Evolutionary conservation across 305 asterid genomes (phyloP).

Genomic region (Caryopteris hybrid): DNA sequence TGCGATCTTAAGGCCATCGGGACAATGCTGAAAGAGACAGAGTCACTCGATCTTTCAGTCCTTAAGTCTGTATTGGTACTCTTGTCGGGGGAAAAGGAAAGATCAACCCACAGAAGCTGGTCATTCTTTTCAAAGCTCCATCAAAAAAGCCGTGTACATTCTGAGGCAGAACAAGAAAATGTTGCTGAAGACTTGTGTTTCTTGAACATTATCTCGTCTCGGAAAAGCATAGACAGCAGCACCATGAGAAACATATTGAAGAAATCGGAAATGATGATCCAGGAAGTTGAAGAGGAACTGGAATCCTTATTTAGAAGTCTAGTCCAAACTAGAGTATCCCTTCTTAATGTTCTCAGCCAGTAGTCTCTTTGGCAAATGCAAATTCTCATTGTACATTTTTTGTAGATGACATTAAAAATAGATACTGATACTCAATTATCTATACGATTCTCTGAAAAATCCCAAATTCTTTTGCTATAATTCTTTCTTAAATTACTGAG

Average conservation of each 20-base stretch:
- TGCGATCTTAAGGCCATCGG: background rate
- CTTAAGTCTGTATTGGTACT: slow-evolving; percentile 8
- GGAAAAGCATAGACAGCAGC: background rate
- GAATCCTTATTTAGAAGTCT: slow-evolving; percentile 21
- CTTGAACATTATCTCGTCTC: slow-evolving; percentile 9
- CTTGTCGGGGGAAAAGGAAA: slow-evolving; percentile 11
- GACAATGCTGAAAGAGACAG: slow-evolving; percentile 9
- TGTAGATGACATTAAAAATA: background rate
- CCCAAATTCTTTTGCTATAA: background rate
- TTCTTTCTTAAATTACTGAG: no score
- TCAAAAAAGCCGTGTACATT: background rate
- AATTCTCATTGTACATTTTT: background rate
- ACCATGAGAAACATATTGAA: background rate
- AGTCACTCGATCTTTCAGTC: background rate
- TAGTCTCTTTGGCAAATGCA: background rate
- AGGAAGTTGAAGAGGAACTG: slow-evolving; percentile 23
- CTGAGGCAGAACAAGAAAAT: background rate
- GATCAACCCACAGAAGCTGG: slow-evolving; percentile 23
- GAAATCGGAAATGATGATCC: slow-evolving; percentile 10
- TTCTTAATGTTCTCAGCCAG: slow-evolving; percentile 28
- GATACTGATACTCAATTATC: background rate
- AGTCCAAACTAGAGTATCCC: slow-evolving; percentile 26
- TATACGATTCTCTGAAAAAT: background rate
- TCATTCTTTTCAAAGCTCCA: slow-evolving; percentile 9
- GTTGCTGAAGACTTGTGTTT: slow-evolving; percentile 15